Base-by-base conservation (phyloP, 306 rosid species). In the Abrus precatorius region DNA sequence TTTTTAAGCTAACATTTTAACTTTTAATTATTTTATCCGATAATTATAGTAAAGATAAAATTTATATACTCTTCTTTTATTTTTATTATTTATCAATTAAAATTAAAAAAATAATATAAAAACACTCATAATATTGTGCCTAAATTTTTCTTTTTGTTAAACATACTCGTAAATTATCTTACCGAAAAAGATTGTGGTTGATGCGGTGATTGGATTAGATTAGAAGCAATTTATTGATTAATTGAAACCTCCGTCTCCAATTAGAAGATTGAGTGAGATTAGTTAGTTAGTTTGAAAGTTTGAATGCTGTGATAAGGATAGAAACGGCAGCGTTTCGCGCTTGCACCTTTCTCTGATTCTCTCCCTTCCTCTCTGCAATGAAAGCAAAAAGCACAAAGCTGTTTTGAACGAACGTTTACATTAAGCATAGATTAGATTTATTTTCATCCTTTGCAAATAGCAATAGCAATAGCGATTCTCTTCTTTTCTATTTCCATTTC, bases 391-490 rank as follows among this genome's bases (percentile, higher is more conserved):
- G 57, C 59, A 36, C 49, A 70, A 77, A 77, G 61, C 74, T 54
- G 13, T 53, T 30, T 6, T 5, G 79, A 62, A 74, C 56, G 8
- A 79, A 53, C 87, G 62, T 48, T 69, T 20, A 20, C 20, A 20
- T 20, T 20, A 20, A 72, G 78, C 84, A 68, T 64, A 79, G 80
- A 56, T 75, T 45, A 68, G 86, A 83, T 83, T 83, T 76, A 72
- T 13, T 12, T 7, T 56, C 1, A 5, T 54, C 68, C 59, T 5
- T 11, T 61, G 20, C 20, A 20, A 20, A 20, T 20, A 20, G 20
- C 20, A 20, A 20, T 20, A 20, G 20, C 20, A 20, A 20, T 20
- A 20, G 20, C 20, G 20, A 20, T 20, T 20, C 20, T 27, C 6
- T 28, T 13, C 69, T 64, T 6, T 36, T 64, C 47, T 64, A 30